phyloP scores from a whole-genome alignment of 2,329 filamentous ascomycete species.

The Hawksworthiomyces lignivorus region DNA sequence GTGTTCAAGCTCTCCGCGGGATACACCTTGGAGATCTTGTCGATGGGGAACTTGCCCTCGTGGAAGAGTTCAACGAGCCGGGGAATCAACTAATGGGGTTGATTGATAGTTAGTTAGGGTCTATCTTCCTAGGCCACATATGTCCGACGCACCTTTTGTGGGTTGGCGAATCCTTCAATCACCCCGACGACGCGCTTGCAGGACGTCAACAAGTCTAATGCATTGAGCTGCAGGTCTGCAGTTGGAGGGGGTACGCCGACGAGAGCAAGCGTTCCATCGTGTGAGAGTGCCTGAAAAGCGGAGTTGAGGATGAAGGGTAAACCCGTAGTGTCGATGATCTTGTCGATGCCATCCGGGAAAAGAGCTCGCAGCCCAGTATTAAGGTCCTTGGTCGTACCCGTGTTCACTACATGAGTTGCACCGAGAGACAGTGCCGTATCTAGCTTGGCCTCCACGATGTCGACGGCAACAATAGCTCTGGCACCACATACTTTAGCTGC shows the following conservation, averaged over 20 bases:
- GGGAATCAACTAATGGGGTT: too few species aligned
- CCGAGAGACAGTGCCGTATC: slow-evolving; percentile 34
- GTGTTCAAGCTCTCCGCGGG: too few species aligned
- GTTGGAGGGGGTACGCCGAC: neutral
- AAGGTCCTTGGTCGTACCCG: too few species aligned
- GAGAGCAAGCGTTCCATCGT: neutral
- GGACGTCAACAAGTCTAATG: neutral
- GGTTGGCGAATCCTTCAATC: neutral
- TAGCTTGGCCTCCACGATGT: slow-evolving; percentile 33
- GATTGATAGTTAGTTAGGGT: too few species aligned
- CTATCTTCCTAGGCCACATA: too few species aligned
- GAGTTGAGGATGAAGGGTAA: neutral
- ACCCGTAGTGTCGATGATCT: neutral
- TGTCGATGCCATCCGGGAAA: neutral
- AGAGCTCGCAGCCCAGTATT: neutral
- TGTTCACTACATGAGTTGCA: slow-evolving; percentile 18
- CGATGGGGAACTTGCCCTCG: too few species aligned
- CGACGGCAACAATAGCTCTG: slow-evolving; percentile 34
- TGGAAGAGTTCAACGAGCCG: too few species aligned
- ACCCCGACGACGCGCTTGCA: slow-evolving; percentile 1
- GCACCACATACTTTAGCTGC: slow-evolving; percentile 25
- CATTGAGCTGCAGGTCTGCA: neutral
- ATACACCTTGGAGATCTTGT: too few species aligned
- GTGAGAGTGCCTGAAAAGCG: neutral
- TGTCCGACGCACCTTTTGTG: neutral